Base-by-base conservation (phyloP, 331 rosid genomes). In the Acacia pycnantha region DNA sequence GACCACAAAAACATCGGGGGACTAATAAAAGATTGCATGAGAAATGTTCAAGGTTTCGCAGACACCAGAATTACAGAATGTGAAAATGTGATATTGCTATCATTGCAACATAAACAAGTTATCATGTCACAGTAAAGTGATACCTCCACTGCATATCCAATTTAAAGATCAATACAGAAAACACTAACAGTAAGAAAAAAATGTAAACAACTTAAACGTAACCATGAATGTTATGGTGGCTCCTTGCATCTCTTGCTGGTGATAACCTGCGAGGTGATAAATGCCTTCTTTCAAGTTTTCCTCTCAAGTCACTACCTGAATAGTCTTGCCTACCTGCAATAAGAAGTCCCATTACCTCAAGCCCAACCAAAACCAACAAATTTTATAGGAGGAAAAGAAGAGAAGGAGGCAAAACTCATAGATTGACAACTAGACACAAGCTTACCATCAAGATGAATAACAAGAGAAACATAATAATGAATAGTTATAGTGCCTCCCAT, bases 361-460 rank as follows among this genome's bases (percentile, higher is more conserved):
- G 77, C 56, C 24, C 71, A 80, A 70, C 46, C 27, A 67, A 77
- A 59, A 77, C 48, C 43, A 83, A 65, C 54, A 70, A 37, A 75
- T 47, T 44, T 67, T 67, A 51, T 77, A 76, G 56, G 76, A 76
- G 24, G 21, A 65, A 65, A 65, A 15, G 67, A 59, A 61, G 81
- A 46, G 61, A 82, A 31, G 31, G 31, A 31, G 22, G 29, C 75
- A 86, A 64, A 70, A 51, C 74, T 64, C 88, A 70, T 62, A 73
- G 84, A 76, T 43, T 81, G 86, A 82, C 56, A 76, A 86, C 51
- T 70, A 89, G 83, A 85, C 77, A 82, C 71, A 87, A 80, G 88
- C 97, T 95, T 93, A 93, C 98, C 99, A 77, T 92, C 86, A 81
- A 85, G 80, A 66, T 77, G 90, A 85, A 89, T 70, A 89, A 87